Evolutionary conservation across 257 asterid species (phyloP), one percentile per base, ranked within the genome.

Genomic region (Primulina eburnea): DNA sequence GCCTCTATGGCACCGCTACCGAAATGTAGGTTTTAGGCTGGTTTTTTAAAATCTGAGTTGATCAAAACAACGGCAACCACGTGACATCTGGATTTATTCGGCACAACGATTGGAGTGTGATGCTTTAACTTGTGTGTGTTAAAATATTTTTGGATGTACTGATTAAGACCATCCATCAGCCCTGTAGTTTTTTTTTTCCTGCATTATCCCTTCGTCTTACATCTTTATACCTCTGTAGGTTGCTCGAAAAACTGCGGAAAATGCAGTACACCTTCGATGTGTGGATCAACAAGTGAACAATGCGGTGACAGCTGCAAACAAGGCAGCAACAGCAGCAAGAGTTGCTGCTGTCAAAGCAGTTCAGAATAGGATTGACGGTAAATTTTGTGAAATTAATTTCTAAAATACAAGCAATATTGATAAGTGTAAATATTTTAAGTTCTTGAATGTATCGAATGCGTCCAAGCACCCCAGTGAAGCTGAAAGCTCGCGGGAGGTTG

Each of bases 301-400:
- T 58, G 82, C 84, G 17, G 73, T 79, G 50, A 59, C 77, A 67
- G 80, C 86, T 50, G 86, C 88, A 58, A 84, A 79, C 52, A 77
- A 71, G 69, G 78, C 88, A 12, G 88, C 84, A 35, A 76, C 83
- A 62, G 84, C 86, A 40, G 88, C 88, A 60, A 70, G 88, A 81
- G 88, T 81, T 32, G 76, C 88, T 8, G 84, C 88, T 3, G 86
- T 76, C 70, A 83, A 81, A 73, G 88, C 86, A 20, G 82, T 76
- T 64, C 88, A 83, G 67, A 78, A 76, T 73, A 85, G 71, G 65
- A 83, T 81, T n/a, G 40, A n/a, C 33, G 53, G 67, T 8, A 62
- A 34, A 62, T 62, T 33, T 62, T 34, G 67, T 43, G 40, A 34
- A 4, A 62, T 43, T 62, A 34, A n/a, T 52, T 30, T 33, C 50